Evolutionary conservation across 176 grass and related monocot genomes (phyloP).

Genomic region (Themeda triandra): DNA sequence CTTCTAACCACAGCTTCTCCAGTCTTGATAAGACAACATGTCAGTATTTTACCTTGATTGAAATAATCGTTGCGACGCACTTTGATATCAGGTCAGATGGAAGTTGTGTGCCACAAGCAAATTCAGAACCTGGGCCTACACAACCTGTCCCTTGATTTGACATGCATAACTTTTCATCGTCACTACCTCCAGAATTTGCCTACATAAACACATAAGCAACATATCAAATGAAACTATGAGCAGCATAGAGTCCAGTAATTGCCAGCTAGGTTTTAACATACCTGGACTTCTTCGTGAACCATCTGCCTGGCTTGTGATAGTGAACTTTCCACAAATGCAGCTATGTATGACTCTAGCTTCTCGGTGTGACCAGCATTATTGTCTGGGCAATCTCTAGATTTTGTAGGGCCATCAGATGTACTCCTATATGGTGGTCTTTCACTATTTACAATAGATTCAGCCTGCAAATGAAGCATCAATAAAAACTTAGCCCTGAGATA

Average conservation of each 20-base stretch:
- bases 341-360: constrained; percentile 33
- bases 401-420: background rate
- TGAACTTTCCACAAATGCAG: constrained; percentile 43
- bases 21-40: background rate
- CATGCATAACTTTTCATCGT: constrained; percentile 10
- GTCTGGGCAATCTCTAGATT: constrained; percentile 6
- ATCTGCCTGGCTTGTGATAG: constrained; percentile 41
- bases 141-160: constrained; percentile 5
- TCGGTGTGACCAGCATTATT: background rate
- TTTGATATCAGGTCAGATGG: constrained; percentile 38
- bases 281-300: constrained; percentile 42
- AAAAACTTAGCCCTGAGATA: constrained; percentile 16
- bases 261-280: constrained; percentile 20
- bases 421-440: constrained; percentile 14
- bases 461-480: constrained; percentile 29
- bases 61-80: constrained; percentile 46
- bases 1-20: background rate
- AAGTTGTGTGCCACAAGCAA: background rate
- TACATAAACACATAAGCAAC: constrained; percentile 2
- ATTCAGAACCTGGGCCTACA: constrained; percentile 1
- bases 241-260: constrained; percentile 3
- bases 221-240: constrained; percentile 8
- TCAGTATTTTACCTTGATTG: constrained; percentile 50
- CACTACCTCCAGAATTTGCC: constrained; percentile 11
- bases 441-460: constrained; percentile 3